phyloP scores from a whole-genome alignment of 257 asterid genomes.

The Echium plantagineum region DNA sequence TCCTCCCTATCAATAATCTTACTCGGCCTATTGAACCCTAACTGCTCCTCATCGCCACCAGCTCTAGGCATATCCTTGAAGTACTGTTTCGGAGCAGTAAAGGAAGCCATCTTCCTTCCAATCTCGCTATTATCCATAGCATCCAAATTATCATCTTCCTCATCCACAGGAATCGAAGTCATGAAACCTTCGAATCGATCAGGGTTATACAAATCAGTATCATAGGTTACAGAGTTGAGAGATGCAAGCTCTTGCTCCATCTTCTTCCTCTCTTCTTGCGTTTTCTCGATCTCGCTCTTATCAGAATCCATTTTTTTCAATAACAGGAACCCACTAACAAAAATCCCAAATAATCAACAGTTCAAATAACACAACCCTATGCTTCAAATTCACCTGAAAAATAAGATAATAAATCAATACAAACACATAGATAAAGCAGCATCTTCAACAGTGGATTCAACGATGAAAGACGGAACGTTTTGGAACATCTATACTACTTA shows the following conservation, averaged over 20 bases:
- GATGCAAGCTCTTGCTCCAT: slow-evolving; percentile 89
- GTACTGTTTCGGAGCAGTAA: slow-evolving; percentile 70
- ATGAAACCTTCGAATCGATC: slow-evolving; percentile 69
- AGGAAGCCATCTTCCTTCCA: slow-evolving; percentile 40
- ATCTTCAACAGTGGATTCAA: no score
- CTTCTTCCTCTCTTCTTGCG: slow-evolving; percentile 70
- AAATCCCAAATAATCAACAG: not conserved
- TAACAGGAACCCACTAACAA: not conserved
- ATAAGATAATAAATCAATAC: no score
- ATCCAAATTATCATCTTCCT: slow-evolving; percentile 55
- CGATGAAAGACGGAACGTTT: no score
- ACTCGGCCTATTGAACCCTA: slow-evolving; percentile 62
- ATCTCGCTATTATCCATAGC: slow-evolving; percentile 49
- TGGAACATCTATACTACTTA: no score
- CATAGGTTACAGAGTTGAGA: slow-evolving; percentile 54
- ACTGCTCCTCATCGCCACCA: slow-evolving; percentile 54
- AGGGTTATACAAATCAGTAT: slow-evolving; percentile 55
- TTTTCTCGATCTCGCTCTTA: slow-evolving; percentile 46
- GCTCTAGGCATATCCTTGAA: slow-evolving; percentile 57
- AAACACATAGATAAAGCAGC: no score
- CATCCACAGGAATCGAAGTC: slow-evolving; percentile 68
- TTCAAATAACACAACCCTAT: slow-evolving; percentile 8
- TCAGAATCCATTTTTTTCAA: slow-evolving; percentile 36
- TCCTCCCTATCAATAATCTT: slow-evolving; percentile 84
- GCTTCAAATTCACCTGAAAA: slow-evolving; percentile 1